Percentiles rank a stretch among this genome's conserved stretches.
These are phyloP conservation scores for Podosphaera xanthii DNA, from an alignment of 2,329 filamentous ascomycete genomes.

Conservation along the genomic window DNA sequence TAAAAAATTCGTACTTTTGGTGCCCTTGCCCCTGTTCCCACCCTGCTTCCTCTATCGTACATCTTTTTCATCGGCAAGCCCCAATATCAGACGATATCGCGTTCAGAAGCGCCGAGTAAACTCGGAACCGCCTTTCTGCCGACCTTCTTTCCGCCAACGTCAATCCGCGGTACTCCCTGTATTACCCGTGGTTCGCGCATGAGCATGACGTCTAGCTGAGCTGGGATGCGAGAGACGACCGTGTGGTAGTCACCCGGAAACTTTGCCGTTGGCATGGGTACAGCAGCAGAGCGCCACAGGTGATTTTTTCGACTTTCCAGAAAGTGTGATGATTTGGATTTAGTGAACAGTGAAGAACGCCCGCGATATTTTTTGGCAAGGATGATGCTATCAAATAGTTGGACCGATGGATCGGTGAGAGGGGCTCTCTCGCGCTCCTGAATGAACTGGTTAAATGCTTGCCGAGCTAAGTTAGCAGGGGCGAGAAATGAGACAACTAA, in stretches of 20 bases:
- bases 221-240: constrained; percentile 44
- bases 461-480: constrained; percentile 17
- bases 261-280: constrained; percentile 35
- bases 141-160: constrained; percentile 14
- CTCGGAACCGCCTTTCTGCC: constrained; percentile 17
- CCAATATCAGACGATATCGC: neutral
- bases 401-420: constrained; percentile 38
- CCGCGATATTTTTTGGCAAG: constrained; percentile 50
- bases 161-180: constrained; percentile 53
- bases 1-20: neutral
- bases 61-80: neutral
- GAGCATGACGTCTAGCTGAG: constrained; percentile 60
- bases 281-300: constrained; percentile 49
- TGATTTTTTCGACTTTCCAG: constrained; percentile 54
- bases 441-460: constrained; percentile 63
- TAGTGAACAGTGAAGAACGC: constrained; percentile 22
- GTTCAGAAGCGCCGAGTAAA: constrained; percentile 9
- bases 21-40: neutral
- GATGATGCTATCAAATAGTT: constrained; percentile 67
- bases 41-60: neutral
- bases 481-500: constrained; percentile 7
- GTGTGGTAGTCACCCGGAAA: constrained; percentile 39
- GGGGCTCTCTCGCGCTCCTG: constrained; percentile 52
- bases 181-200: constrained; percentile 87
- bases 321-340: constrained; percentile 26